Conservation (phyloP, 2,329 filamentous ascomycete species). For the Microdochium paspali region DNA sequence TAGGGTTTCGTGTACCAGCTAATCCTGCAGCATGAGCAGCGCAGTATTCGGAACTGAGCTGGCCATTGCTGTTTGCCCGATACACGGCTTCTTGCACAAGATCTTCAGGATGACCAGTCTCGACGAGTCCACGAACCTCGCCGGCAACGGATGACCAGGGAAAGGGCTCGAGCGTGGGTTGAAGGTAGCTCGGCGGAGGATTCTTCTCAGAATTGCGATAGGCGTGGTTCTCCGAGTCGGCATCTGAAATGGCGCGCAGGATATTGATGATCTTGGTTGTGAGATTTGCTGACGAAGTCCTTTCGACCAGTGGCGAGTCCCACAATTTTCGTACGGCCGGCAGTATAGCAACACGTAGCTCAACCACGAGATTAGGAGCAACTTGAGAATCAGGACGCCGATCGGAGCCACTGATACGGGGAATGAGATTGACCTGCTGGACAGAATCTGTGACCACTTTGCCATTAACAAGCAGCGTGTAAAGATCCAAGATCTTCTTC, state of each 20-base stretch:
- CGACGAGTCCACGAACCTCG: slow-evolving; percentile 21
- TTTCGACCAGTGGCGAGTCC: slow-evolving; percentile 78
- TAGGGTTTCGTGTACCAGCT: slow-evolving; percentile 54
- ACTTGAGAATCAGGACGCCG: slow-evolving; percentile 29
- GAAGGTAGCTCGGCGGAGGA: slow-evolving; percentile 27
- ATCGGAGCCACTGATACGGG: slow-evolving; percentile 25
- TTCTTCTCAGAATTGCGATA: slow-evolving; percentile 47
- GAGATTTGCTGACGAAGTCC: slow-evolving; percentile 59
- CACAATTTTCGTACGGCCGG: slow-evolving; percentile 71
- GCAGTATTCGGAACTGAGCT: slow-evolving; percentile 65
- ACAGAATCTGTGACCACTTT: slow-evolving; percentile 74
- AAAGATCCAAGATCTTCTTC: slow-evolving; percentile 79
- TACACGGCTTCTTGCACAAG: slow-evolving; percentile 74
- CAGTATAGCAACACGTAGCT: slow-evolving; percentile 71
- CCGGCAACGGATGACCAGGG: slow-evolving; percentile 28
- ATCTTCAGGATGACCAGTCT: slow-evolving; percentile 29
- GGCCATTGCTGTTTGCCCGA: slow-evolving; percentile 60
- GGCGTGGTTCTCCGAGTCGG: slow-evolving; percentile 64
- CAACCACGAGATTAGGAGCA: slow-evolving; percentile 72
- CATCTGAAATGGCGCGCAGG: slow-evolving; percentile 65
- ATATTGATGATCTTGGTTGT: slow-evolving; percentile 77
- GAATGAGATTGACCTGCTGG: slow-evolving; percentile 38
- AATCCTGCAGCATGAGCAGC: slow-evolving; percentile 47
- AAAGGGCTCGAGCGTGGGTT: slow-evolving; percentile 32
- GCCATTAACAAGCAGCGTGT: slow-evolving; percentile 63